These are phyloP conservation scores for Penicillium sp. DNA, from an alignment of 2,329 filamentous ascomycete species.

Conservation along the genomic window DNA sequence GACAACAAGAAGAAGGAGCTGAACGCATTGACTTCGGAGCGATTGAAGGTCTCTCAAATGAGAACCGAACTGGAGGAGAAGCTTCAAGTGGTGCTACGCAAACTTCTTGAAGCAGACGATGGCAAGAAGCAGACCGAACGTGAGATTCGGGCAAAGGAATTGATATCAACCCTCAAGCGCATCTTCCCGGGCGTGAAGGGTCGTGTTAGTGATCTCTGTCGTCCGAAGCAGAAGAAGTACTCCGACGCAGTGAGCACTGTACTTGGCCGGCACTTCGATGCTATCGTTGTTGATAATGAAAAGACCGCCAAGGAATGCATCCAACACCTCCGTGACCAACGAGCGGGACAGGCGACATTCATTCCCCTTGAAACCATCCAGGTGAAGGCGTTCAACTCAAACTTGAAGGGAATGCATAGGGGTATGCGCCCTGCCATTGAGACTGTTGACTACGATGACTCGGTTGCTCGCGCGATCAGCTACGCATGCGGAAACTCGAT, in stretches of 20 bases:
- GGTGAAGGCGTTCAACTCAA: conserved; percentile 85
- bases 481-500: conserved; percentile 95
- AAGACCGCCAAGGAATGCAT: conserved; percentile 94
- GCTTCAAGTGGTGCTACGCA: conserved; percentile 75
- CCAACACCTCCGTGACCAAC: conserved; percentile 87
- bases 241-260: conserved; percentile 91
- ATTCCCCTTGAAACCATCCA: conserved; percentile 97
- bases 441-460: conserved; percentile 88
- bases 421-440: conserved; percentile 88
- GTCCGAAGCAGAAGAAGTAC: conserved; percentile 95
- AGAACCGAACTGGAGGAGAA: conserved; percentile 91
- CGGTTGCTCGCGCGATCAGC: conserved; percentile 86
- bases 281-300: conserved; percentile 91
- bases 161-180: conserved; percentile 81
- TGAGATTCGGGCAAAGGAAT: conserved; percentile 77
- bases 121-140: conserved; percentile 82
- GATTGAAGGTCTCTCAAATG: conserved; percentile 76
- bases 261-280: conserved; percentile 89
- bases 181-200: conserved; percentile 91
- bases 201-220: conserved; percentile 86
- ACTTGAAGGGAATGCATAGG: conserved; percentile 83
- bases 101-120: conserved; percentile 82
- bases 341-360: conserved; percentile 85
- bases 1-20: conserved; percentile 87
- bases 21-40: conserved; percentile 80